A percentile compares a stretch with the other conserved stretches of the same genome.
Evolutionary conservation across 2,329 filamentous ascomycete genomes (phyloP).

Genomic region (Exserohilum rostratum): DNA sequence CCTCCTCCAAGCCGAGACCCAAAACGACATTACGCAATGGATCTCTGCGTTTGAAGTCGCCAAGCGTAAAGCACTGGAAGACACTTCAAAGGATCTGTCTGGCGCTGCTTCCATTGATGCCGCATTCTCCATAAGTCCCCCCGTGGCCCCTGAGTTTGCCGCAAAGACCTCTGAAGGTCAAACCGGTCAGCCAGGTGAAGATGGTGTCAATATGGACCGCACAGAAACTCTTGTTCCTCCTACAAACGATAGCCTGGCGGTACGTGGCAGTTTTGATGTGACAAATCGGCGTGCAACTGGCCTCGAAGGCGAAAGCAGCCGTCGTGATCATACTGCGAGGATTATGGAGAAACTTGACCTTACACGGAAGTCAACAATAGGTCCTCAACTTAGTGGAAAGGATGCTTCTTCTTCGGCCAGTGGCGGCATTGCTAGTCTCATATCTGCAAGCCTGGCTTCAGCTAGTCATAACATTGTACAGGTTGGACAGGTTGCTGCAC

Average conservation of each 20-base stretch:
- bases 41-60: slow-evolving; percentile 90
- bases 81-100: slow-evolving; percentile 60
- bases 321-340: slow-evolving; percentile 80
- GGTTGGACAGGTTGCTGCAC: slow-evolving; percentile 58
- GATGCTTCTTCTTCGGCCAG: slow-evolving; percentile 55
- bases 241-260: slow-evolving; percentile 59
- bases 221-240: slow-evolving; percentile 69
- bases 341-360: slow-evolving; percentile 94
- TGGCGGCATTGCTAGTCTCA: slow-evolving; percentile 80
- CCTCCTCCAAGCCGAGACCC: slow-evolving; percentile 89
- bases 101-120: slow-evolving; percentile 63
- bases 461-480: slow-evolving; percentile 81
- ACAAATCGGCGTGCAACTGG: slow-evolving; percentile 57
- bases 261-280: slow-evolving; percentile 76
- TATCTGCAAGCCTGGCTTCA: slow-evolving; percentile 74
- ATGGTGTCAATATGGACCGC: slow-evolving; percentile 63
- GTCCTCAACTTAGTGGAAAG: slow-evolving; percentile 51
- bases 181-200: slow-evolving; percentile 60
- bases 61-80: slow-evolving; percentile 89
- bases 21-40: slow-evolving; percentile 92
- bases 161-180: slow-evolving; percentile 76
- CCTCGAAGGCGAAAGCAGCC: slow-evolving; percentile 72
- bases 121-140: slow-evolving; percentile 90
- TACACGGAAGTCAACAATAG: slow-evolving; percentile 76
- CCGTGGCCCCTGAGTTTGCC: slow-evolving; percentile 87